Evolutionary conservation across 768 basidiomycete genomes (phyloP).

Genomic region (Galerina sulciceps): DNA sequence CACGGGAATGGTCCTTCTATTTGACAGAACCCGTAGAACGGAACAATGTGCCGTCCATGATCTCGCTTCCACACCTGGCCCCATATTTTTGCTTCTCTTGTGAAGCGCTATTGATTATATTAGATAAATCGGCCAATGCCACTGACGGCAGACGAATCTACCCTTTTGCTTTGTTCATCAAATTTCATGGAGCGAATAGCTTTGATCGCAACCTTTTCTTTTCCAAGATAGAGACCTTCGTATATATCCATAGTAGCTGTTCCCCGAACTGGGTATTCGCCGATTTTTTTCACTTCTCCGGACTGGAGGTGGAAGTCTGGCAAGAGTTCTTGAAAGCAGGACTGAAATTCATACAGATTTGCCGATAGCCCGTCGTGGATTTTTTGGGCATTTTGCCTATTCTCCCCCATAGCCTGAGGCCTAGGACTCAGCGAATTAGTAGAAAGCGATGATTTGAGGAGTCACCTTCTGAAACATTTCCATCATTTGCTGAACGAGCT

Average conservation of each 20-base stretch:
- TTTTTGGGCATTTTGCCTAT: constrained; percentile 32
- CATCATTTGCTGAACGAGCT: constrained; percentile 48
- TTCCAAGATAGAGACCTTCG: constrained; percentile 56
- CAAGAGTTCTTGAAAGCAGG: constrained; percentile 47
- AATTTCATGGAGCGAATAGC: constrained; percentile 55
- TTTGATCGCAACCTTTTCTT: constrained; percentile 63
- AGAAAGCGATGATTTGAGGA: neutral
- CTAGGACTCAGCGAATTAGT: neutral
- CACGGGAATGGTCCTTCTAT: constrained; percentile 63
- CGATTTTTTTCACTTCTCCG: constrained; percentile 55
- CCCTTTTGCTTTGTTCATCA: constrained; percentile 46
- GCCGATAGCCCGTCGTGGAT: constrained; percentile 47
- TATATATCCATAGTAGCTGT: constrained; percentile 58
- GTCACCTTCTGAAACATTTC: constrained; percentile 51
- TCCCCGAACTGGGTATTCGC: constrained; percentile 53
- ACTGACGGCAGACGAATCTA: constrained; percentile 22
- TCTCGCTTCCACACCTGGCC: constrained; percentile 55
- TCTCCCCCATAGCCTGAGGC: constrained; percentile 37
- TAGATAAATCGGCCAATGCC: neutral
- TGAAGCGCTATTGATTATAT: constrained; percentile 44
- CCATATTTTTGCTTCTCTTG: constrained; percentile 60
- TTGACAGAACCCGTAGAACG: constrained; percentile 61
- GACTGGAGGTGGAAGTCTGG: constrained; percentile 53
- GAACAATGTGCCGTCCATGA: constrained; percentile 54
- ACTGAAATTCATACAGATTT: constrained; percentile 56